Evolutionary conservation across 768 basidiomycete species (phyloP), one percentile per base, ranked within the genome.

Genomic region (Termitomyces sp.): DNA sequence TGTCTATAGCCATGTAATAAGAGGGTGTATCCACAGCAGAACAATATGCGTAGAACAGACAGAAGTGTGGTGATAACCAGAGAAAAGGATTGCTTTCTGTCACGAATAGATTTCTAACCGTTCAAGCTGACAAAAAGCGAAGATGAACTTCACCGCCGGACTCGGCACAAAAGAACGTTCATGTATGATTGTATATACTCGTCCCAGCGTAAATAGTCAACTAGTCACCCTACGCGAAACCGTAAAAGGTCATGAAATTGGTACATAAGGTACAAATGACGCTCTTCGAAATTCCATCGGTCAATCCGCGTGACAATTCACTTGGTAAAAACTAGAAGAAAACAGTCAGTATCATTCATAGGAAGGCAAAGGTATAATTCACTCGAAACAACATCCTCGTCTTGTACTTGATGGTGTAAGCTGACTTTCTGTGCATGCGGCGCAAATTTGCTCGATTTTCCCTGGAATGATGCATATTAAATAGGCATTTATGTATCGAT

Each of bases 371-470:
- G 20, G 18, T 12, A 58, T 50, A 27, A 81, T 90, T 65, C 65
- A 93, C 92, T 90, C 31, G 91, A 92, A 53, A 93, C 90, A 12
- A 94, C 90, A 68, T 93, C 91, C 67, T 92, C 91, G 63, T 94
- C 92, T 63, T 86, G 86, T 18, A 96, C 89, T 58, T 84, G 81
- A 75, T 95, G 94, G 26, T 73, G 74, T 61, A 95, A 73, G 55
- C 93, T 91, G 60, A 96, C 92, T 70, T 97, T 97, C 72, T 97
- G 94, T 2, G 94, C 92, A 65, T 97, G 91, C 4, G 94, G 94
- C 42, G 85, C 78, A 71, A 97, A 97, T 72, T 94, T 95, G 67
- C 92, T 94, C 27, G 93, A 95, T 70, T 92, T 92, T 2, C 94
- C 94, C 94, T 91, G 46, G 16, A 61, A 46, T 14, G 1, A 34